Conservation (phyloP, 148 eudicot species). For the Silene conica region DNA sequence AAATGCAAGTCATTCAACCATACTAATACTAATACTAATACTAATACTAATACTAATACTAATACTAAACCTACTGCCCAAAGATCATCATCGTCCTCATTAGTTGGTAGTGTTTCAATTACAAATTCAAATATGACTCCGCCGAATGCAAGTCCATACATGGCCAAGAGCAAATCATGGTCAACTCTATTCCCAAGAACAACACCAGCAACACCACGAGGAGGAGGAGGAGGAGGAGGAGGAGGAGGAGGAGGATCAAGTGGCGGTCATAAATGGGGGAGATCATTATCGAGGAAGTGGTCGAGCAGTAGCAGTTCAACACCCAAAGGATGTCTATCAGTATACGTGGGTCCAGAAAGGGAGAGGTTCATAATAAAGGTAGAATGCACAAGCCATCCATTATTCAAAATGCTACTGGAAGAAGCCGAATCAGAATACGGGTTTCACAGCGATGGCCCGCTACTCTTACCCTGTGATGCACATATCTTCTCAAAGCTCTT, state of each 20-base stretch:
- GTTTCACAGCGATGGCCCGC: slow-evolving; percentile 50
- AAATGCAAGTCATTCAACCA: slow-evolving; percentile 47
- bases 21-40: no score
- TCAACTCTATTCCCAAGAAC: slow-evolving; percentile 18
- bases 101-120: not conserved
- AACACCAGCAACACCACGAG: not conserved
- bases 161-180: slow-evolving; percentile 42
- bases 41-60: no score
- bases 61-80: not conserved
- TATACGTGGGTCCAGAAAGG: slow-evolving; percentile 69
- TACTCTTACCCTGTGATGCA: slow-evolving; percentile 63
- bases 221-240: not conserved
- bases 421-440: slow-evolving; percentile 75
- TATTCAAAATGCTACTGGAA: slow-evolving; percentile 54
- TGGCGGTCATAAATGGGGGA: slow-evolving; percentile 1
- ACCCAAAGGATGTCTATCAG: slow-evolving; percentile 65
- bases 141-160: slow-evolving; percentile 1
- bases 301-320: slow-evolving; percentile 4
- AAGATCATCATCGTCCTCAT: no score
- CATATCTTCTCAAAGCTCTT: slow-evolving; percentile 40
- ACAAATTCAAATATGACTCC: not conserved
- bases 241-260: not conserved
- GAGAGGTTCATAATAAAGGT: slow-evolving; percentile 63
- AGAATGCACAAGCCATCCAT: slow-evolving; percentile 47
- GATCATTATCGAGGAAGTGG: slow-evolving; percentile 5